Evolutionary conservation across 73 alveolate species (phyloP), one percentile per base, ranked within the genome.

Genomic region (Paramecium caudatum): DNA sequence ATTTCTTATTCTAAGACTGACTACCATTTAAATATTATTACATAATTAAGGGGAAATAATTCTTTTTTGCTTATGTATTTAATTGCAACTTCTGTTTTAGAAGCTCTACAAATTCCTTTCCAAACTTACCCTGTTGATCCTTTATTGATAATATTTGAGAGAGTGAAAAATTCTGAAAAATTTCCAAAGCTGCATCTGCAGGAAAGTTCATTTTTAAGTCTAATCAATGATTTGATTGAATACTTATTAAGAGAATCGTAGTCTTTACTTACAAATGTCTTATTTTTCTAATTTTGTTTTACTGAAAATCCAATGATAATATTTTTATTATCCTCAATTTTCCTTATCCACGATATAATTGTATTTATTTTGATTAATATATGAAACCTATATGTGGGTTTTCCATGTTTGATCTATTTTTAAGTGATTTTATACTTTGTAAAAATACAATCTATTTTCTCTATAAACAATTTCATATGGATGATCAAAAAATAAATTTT

Each of bases 1-100:
- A 74, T 74, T 43, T 74, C 69, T 17, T 8, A 41, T 13, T 74
- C 88, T 21, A 74, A 17, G 43, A 55, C 25, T 49, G 70, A 49
- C 70, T 49, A 3, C 8, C 5, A 4, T 15, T 49, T 3, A 49
- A 13, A 49, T 49, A 3, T 15, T 3, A 21, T 49, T 49, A 49
- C 70, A 16, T 49, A 49, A 49, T 49, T 49, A 21, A 49, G 25
- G 1, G 70, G 70, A 16, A 36, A 21, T 49, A 55, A 23, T 27
- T 55, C 80, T 23, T 55, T 55, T 23, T 55, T 55, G 30, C 30
- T 55, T 3, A 55, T 23, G 13, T 55, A 55, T 55, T 55, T 55
- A 55, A 19, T 43, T 27, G 43, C 70, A 9, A 55, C 23, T 55
- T 55, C 80, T 10, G 23, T 55, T 16, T 43, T 23, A 7, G 45